Percentiles rank a stretch among this genome's conserved stretches.
These are phyloP conservation scores for Mallotus repandus DNA, from an alignment of 441 rosid species.

Conservation along the genomic window DNA sequence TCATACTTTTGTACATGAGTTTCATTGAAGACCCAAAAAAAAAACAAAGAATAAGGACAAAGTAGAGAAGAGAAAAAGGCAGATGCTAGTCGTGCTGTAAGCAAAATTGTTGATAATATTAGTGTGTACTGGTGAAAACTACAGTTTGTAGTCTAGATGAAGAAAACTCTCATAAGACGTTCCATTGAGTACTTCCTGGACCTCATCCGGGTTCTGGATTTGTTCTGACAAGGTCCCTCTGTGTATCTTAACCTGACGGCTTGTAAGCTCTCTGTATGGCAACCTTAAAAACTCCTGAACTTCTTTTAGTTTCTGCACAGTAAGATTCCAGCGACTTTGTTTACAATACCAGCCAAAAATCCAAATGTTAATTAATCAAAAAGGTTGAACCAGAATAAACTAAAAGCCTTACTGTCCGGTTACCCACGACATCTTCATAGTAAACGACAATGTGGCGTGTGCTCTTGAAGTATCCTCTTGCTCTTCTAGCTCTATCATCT, in stretches of 20 bases:
- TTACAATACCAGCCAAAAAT: neutral
- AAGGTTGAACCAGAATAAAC: neutral
- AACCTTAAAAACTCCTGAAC: slow-evolving; percentile 40
- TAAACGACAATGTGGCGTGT: slow-evolving; percentile 51
- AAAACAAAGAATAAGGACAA: neutral
- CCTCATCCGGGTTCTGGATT: slow-evolving; percentile 39
- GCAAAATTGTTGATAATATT: neutral
- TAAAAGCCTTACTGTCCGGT: slow-evolving; percentile 36
- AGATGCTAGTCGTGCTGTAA: neutral
- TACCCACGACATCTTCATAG: slow-evolving; percentile 51
- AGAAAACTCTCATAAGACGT: slow-evolving; percentile 38
- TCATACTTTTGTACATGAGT: neutral
- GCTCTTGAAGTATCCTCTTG: slow-evolving; percentile 40
- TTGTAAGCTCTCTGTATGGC: slow-evolving; percentile 35
- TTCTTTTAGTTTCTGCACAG: slow-evolving; percentile 39
- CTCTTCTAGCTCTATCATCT: slow-evolving; percentile 37
- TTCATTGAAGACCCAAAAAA: neutral
- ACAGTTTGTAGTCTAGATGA: slow-evolving; percentile 28
- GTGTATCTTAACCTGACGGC: slow-evolving; percentile 54
- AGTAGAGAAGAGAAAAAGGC: neutral
- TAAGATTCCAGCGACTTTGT: neutral
- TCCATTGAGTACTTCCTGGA: slow-evolving; percentile 33
- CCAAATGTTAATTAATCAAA: neutral
- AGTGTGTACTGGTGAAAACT: neutral
- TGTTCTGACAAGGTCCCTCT: slow-evolving; percentile 30